Base-by-base conservation (phyloP, 225 moss, liverwort and hornwort genomes). In the Bryoerythrophyllum caledonicum region DNA sequence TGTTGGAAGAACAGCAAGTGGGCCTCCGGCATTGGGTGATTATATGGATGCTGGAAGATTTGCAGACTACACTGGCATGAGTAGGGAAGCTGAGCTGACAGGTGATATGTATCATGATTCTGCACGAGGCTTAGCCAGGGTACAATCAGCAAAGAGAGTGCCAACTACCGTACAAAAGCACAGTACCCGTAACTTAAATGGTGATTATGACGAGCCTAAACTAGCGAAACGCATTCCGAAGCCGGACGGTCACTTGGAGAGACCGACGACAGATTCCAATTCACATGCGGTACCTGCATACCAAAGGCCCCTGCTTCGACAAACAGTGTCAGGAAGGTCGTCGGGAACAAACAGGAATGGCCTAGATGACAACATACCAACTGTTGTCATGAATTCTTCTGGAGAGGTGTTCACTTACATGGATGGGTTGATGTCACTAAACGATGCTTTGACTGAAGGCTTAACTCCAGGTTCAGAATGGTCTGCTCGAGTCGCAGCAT, bases 401-500 rank as follows among this genome's bases (percentile, higher is more conserved):
- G 94, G 92, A 30, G 97, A 92, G 56, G 81, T 71, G 7, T 86
- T 87, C 72, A 88, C 82, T 43, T 93, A 91, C 67, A 94, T 84
- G 86, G 94, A 94, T 60, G 93, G 84, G 72, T 76, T 91, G 76
- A 92, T 91, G 88, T 82, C 99, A 37, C 79, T 99, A 64, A 91
- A 82, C 70, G 99, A 99, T 87, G 99, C 93, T 13, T 81, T 99
- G 78, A 90, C 78, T 20, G 99, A 95, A 82, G 99, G 99, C 23
- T 58, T 93, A 65, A 91, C 95, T 76, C 87, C 87, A 16, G 86
- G 76, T 81, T 91, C 99, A 65, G 99, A 99, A 74, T 99, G 99
- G 99, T 93, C 95, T 73, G 95, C 93, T 62, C 81, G 99, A 61
- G 99, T 95, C 65, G 93, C 95, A 53, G 99, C 99, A 12, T 99